phyloP scores from a whole-genome alignment of 495 filamentous ascomycete species.

The Penicillium verhagenii region DNA sequence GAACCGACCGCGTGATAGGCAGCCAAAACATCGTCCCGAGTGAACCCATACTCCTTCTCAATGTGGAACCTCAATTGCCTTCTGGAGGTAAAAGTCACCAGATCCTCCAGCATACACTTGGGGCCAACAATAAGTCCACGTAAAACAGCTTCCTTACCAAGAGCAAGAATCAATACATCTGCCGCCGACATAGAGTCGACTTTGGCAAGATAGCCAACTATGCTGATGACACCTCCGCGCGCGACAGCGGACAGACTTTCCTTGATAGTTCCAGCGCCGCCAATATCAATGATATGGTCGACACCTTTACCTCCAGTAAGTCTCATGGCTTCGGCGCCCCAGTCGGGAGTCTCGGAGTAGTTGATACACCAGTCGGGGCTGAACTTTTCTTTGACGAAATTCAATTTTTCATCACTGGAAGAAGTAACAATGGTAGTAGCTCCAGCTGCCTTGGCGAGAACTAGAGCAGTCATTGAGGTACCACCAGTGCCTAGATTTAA shows the following conservation, averaged over 20 bases:
- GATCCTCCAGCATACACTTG: slow-evolving; percentile 52
- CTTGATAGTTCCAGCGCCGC: slow-evolving; percentile 8
- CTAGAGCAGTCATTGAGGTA: slow-evolving; percentile 26
- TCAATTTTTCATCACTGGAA: slow-evolving; percentile 27
- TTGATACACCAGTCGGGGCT: slow-evolving; percentile 26
- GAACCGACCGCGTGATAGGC: slow-evolving; percentile 48
- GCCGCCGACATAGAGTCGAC: too few relatives aligned
- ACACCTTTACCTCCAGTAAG: slow-evolving; percentile 31
- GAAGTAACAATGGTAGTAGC: slow-evolving; percentile 31
- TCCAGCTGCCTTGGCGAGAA: slow-evolving; percentile 27
- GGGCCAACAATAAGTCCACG: slow-evolving; percentile 57
- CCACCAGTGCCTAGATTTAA: slow-evolving; percentile 32
- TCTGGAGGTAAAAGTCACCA: slow-evolving; percentile 50
- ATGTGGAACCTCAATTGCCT: slow-evolving; percentile 50
- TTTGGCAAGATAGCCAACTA: slow-evolving; percentile 21
- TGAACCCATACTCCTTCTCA: slow-evolving; percentile 54
- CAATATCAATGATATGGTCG: slow-evolving; percentile 8
- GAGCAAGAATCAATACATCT: slow-evolving; percentile 46
- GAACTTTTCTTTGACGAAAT: slow-evolving; percentile 17
- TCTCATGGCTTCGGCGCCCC: slow-evolving; percentile 26
- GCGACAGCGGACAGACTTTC: slow-evolving; percentile 18
- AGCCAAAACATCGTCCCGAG: slow-evolving; percentile 45
- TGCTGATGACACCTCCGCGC: slow-evolving; percentile 13
- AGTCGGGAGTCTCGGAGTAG: slow-evolving; percentile 30
- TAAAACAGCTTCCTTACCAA: slow-evolving; percentile 45